Base-by-base conservation (phyloP, 176 grass and related monocot genomes). In the Tuctoria greenei region DNA sequence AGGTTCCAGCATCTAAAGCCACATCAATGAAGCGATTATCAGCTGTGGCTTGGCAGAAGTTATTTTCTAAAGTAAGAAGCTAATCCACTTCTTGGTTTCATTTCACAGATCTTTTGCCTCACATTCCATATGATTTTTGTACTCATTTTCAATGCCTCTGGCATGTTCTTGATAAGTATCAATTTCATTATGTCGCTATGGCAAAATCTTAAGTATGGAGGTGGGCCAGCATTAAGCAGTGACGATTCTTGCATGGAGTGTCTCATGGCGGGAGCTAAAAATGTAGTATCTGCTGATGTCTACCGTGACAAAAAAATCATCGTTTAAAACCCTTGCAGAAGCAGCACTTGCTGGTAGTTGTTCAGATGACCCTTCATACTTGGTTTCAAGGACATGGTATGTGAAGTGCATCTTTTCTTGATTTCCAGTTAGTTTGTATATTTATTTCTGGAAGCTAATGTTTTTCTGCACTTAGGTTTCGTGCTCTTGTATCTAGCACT, bases 301-400 rank as follows among this genome's bases (percentile, higher is more conserved):
- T 99, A 95, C 37, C 92, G 92, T 73, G 95, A 95, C 79, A 71
- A 84, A 46, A 99, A 92, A 92, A 80, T 85, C 95, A 67, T 95
- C 95, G 35, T 86, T 99, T 37, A 95, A 86, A 88, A 86, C 67
- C 63, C 85, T 99, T 55, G 95, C 95, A 80, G 95, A 95, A 82
- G 79, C 82, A 71, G 91, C 89, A 4, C 89, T 99, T 86, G 66
- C 89, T 73, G 95, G 91, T 87, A 90, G 72, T 63, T 76, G 66
- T 56, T 66, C 69, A 67, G 85, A 92, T 77, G 79, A 68, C 52
- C 66, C 59, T 84, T 90, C 83, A 37, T 90, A 99, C 81, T 95
- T 92, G 71, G 79, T 99, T 67, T 99, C 95, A 17, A 95, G 74
- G 55, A 55, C 87, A 77, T 99, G 95, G 95, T 99, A 90, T 44